Base-by-base conservation (phyloP, 2,329 filamentous ascomycete species). In the Aspergillus luchuensis region DNA sequence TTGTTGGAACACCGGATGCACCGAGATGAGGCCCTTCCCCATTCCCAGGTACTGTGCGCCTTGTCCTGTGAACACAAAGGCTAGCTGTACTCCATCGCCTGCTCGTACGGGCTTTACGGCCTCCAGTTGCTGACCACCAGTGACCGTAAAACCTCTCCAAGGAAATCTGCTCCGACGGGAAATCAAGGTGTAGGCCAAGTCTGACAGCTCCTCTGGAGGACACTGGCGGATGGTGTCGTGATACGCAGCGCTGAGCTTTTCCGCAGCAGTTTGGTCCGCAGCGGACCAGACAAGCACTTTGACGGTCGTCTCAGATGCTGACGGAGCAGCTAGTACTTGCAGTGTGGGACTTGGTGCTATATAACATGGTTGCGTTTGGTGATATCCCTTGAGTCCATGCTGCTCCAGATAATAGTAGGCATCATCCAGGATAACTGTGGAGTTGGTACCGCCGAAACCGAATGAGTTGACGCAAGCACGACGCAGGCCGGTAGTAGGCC, bases 11-110 rank as follows among this genome's bases (percentile, higher is more conserved):
- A 45, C 56, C 7, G 56, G 56, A 23, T 28, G 28, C 28, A 17
- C 33, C 5, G 10, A 5, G 15, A 47, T 5, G 2, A 58, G 17
- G 15, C 43, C 56, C 15, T 36, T 23, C 1, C 56, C 56, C 56
- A 58, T 58, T 4, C 56, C 47, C 36, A 51, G 8, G 17, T 51
- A 58, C 25, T 58, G 56, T 8, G 56, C 56, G 10, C 56, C 56
- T 25, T 58, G 56, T 7, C 56, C 56, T 5, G 56, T 52, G 38
- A 52, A 58, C 2, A 58, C 36, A 10, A 58, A 58, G 5, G 36
- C 48, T 25, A 58, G 21, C 3, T 28, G n/a, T 15, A 25, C 4
- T n/a, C 43, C 36, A 19, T 17, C 47, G 11, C 17, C 33, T 17
- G 41, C 41, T 13, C 39, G 38, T 4, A 56, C 30, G n/a, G 25